These are phyloP conservation scores for Aspergillus caelatus DNA, from an alignment of 2,329 filamentous ascomycete genomes.

Conservation along the genomic window DNA sequence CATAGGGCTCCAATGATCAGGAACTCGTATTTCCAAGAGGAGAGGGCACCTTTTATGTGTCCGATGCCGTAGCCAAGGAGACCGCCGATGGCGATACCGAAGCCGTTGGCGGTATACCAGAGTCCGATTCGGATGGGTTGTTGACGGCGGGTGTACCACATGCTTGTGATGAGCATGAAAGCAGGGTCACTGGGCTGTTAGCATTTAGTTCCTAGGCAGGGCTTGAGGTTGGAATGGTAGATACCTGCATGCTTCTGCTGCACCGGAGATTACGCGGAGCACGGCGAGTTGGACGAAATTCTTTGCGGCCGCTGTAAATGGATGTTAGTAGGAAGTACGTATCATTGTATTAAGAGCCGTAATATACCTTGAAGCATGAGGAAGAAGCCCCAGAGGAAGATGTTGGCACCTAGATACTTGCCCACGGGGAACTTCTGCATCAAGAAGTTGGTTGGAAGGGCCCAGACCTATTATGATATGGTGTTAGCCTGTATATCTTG, in stretches of 20 bases:
- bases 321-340: too few species aligned
- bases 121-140: constrained; percentile 63
- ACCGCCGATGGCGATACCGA: constrained; percentile 62
- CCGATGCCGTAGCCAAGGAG: constrained; percentile 63
- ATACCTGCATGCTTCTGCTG: constrained; percentile 48
- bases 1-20: constrained; percentile 63
- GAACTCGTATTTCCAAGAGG: constrained; percentile 70
- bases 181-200: constrained; percentile 50
- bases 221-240: neutral
- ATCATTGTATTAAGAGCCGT: too few species aligned
- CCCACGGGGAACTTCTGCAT: constrained; percentile 56
- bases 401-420: constrained; percentile 59
- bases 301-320: constrained; percentile 44
- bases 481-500: too few species aligned
- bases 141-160: constrained; percentile 67
- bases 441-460: constrained; percentile 57
- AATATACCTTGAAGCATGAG: constrained; percentile 29
- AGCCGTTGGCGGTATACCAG: constrained; percentile 63
- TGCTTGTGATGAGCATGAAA: constrained; percentile 66
- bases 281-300: constrained; percentile 55
- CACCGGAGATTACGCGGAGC: constrained; percentile 57
- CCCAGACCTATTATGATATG: constrained; percentile 43
- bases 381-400: constrained; percentile 53
- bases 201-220: neutral
- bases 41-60: constrained; percentile 58